phyloP scores from a whole-genome alignment of 2,329 filamentous ascomycete genomes.

The Cytospora chrysosperma region DNA sequence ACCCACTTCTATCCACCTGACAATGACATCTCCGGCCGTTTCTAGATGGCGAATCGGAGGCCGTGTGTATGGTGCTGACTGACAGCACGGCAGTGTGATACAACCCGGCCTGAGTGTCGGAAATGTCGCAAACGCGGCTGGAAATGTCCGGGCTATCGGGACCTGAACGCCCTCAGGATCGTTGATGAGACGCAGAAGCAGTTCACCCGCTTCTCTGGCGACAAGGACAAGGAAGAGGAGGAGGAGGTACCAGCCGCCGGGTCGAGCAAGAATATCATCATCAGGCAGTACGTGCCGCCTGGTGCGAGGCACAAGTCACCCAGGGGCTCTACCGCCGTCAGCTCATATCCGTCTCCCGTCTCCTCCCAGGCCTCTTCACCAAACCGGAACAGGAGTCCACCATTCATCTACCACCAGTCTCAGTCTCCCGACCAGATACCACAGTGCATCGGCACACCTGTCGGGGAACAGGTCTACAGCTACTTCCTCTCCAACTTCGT shows the following conservation, averaged over 20 bases:
- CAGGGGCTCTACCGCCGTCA: neutral
- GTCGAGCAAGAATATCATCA: constrained; percentile 5
- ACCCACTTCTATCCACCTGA: neutral
- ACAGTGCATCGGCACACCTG: constrained; percentile 17
- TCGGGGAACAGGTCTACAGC: constrained; percentile 24
- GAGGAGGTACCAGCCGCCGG: constrained; percentile 7
- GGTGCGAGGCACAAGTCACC: neutral
- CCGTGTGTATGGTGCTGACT: neutral
- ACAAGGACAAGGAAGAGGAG: constrained; percentile 17
- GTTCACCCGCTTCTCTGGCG: constrained; percentile 22
- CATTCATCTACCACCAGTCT: constrained; percentile 6
- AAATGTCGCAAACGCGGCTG: constrained; percentile 24
- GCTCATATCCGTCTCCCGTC: constrained; percentile 21
- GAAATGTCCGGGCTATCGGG: constrained; percentile 24
- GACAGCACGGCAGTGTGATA: constrained; percentile 17
- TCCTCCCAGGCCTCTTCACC: constrained; percentile 4
- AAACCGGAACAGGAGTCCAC: neutral
- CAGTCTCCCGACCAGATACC: constrained; percentile 12
- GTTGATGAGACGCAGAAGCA: constrained; percentile 25
- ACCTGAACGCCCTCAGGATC: constrained; percentile 24
- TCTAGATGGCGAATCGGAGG: neutral
- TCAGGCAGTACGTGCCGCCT: constrained; percentile 9
- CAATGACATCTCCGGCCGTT: neutral
- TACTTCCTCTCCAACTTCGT: constrained; percentile 24
- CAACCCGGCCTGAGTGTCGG: constrained; percentile 23